These are phyloP conservation scores for Cytospora paraplurivora DNA, from an alignment of 2,329 filamentous ascomycete species.

Conservation along the genomic window DNA sequence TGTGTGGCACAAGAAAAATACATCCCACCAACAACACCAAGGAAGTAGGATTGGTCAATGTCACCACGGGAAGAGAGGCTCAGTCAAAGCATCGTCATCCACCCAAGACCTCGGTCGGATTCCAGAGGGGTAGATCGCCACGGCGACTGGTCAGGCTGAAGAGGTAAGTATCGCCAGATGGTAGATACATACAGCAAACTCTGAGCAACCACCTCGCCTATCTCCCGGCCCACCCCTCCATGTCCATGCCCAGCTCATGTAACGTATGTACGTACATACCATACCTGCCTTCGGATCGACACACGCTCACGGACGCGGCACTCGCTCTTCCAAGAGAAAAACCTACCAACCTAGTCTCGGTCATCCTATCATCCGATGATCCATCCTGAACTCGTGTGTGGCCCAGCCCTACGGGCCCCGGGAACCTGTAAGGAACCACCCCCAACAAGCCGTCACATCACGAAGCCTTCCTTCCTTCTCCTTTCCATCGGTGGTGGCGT, in stretches of 20 bases:
- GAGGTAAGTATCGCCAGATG: background rate
- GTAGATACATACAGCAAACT: background rate
- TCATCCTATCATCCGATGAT: background rate
- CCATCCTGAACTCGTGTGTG: background rate
- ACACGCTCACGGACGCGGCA: background rate
- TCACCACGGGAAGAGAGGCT: background rate
- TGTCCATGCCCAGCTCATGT: too few species aligned
- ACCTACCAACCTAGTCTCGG: background rate
- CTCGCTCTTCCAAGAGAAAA: background rate
- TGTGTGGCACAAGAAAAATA: background rate
- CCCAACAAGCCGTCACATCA: background rate
- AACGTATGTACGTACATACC: too few species aligned
- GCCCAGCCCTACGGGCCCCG: constrained; percentile 19
- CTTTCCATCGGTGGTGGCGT: background rate
- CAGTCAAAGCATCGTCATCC: background rate
- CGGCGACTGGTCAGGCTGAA: background rate
- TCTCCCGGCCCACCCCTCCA: too few species aligned
- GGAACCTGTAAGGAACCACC: background rate
- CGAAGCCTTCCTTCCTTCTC: background rate
- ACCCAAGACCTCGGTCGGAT: background rate
- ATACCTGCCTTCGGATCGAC: too few species aligned
- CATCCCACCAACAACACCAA: background rate
- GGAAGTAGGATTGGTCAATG: background rate
- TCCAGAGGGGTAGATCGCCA: background rate
- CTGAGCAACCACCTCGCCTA: too few species aligned